Conservation (phyloP, 106 monocot genomes). For the Phalaenopsis equestris region DNA sequence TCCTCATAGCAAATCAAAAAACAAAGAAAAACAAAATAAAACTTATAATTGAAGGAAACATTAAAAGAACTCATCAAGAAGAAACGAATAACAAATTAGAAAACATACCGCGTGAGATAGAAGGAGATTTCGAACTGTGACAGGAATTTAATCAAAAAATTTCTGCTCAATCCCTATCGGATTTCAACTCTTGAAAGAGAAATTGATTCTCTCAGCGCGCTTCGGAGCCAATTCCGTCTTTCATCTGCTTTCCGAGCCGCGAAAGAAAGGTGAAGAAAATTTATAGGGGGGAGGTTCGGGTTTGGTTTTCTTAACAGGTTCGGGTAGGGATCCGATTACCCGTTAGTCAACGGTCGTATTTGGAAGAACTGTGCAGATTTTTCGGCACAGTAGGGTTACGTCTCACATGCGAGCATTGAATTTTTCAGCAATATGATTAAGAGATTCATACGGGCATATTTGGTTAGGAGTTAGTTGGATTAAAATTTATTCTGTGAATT, state of each 20-base stretch:
- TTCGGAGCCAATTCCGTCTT: background rate
- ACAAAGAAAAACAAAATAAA: background rate
- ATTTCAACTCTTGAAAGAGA: too few relatives aligned
- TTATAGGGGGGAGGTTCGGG: background rate
- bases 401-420: too few relatives aligned
- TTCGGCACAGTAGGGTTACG: background rate
- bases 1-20: background rate
- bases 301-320: background rate
- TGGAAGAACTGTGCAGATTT: background rate
- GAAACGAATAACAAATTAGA: background rate
- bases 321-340: background rate
- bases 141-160: background rate
- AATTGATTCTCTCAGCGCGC: background rate
- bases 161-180: too few relatives aligned
- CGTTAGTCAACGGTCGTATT: slow-evolving; percentile 1
- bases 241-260: background rate
- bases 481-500: too few relatives aligned
- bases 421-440: too few relatives aligned
- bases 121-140: background rate
- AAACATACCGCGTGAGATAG: background rate
- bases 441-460: too few relatives aligned
- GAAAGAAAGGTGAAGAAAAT: background rate
- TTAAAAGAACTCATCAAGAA: too few relatives aligned
- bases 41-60: background rate
- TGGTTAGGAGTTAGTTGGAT: too few relatives aligned